These are phyloP conservation scores for Suillus sp. DNA, from an alignment of 768 basidiomycete genomes.

Conservation along the genomic window DNA sequence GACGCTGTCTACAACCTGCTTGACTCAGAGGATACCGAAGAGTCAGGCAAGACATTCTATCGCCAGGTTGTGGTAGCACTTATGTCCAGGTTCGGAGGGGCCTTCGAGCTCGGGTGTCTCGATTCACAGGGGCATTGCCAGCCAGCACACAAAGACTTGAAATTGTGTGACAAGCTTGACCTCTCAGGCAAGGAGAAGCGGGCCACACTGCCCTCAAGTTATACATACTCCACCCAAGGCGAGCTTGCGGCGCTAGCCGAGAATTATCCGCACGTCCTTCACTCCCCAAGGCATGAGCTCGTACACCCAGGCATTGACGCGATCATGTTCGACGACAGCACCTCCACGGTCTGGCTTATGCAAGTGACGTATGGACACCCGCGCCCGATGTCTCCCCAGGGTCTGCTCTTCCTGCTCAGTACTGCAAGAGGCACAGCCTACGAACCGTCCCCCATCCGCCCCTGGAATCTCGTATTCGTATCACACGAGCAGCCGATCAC, in stretches of 20 bases:
- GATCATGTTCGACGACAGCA: neutral
- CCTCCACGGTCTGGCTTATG: constrained; percentile 6
- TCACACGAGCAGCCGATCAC: neutral
- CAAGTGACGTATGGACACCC: neutral
- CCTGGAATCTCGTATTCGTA: neutral
- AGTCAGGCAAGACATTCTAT: neutral
- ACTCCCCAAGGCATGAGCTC: neutral
- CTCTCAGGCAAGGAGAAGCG: neutral
- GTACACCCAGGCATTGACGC: neutral
- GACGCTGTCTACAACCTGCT: neutral
- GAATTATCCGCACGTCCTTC: neutral
- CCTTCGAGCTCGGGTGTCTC: neutral
- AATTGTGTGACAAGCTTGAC: neutral
- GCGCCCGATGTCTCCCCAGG: constrained; percentile 1
- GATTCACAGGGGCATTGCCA: constrained; percentile 1
- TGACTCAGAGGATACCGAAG: neutral
- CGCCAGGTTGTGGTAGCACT: neutral
- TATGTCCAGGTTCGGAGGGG: neutral
- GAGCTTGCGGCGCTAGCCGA: neutral
- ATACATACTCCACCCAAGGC: neutral
- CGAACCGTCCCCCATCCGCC: neutral
- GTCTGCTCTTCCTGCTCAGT: neutral
- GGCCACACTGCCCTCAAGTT: neutral
- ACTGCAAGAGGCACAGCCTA: neutral
- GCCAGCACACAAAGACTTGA: neutral